These are phyloP conservation scores for Jacaranda mimosifolia DNA, from an alignment of 257 asterid species.

Conservation along the genomic window DNA sequence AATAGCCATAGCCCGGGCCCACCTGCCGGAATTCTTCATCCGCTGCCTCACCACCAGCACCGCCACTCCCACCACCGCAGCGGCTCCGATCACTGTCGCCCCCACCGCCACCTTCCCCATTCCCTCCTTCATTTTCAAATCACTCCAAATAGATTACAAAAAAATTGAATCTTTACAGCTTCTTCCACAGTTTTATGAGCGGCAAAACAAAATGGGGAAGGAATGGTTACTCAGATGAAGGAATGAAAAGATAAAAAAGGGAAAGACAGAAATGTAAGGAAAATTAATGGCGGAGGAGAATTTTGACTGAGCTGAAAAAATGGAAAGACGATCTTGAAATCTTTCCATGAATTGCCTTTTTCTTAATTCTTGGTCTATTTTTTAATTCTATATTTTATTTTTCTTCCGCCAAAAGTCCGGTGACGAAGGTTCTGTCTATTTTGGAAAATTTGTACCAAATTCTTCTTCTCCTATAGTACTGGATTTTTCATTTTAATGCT, in stretches of 20 bases:
- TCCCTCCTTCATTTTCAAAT: slow-evolving; percentile 47
- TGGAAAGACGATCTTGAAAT: slow-evolving; percentile 18
- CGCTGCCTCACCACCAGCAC: slow-evolving; percentile 56
- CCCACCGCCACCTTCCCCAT: slow-evolving; percentile 62
- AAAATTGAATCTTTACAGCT: slow-evolving; percentile 22
- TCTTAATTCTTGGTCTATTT: not conserved
- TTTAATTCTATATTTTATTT: not conserved
- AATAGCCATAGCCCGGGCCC: slow-evolving; percentile 65
- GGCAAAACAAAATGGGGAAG: not conserved
- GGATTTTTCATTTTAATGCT: no score
- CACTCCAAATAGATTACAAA: not conserved
- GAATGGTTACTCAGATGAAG: not conserved
- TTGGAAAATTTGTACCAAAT: not conserved
- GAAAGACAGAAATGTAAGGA: slow-evolving; percentile 22
- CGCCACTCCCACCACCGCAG: slow-evolving; percentile 60
- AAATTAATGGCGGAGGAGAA: slow-evolving; percentile 31
- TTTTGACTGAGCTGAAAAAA: slow-evolving; percentile 33
- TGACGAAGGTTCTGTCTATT: slow-evolving; percentile 14
- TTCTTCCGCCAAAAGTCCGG: slow-evolving; percentile 1
- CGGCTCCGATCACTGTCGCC: slow-evolving; percentile 64
- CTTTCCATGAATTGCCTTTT: slow-evolving; percentile 12
- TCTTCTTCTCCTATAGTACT: no score
- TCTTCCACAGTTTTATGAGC: not conserved
- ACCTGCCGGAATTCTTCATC: slow-evolving; percentile 55
- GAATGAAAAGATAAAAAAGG: not conserved